A percentile compares a stretch with the other conserved stretches of the same genome.
Conservation (phyloP, 352 stramenopile species). For the Pythium oligandrum region DNA sequence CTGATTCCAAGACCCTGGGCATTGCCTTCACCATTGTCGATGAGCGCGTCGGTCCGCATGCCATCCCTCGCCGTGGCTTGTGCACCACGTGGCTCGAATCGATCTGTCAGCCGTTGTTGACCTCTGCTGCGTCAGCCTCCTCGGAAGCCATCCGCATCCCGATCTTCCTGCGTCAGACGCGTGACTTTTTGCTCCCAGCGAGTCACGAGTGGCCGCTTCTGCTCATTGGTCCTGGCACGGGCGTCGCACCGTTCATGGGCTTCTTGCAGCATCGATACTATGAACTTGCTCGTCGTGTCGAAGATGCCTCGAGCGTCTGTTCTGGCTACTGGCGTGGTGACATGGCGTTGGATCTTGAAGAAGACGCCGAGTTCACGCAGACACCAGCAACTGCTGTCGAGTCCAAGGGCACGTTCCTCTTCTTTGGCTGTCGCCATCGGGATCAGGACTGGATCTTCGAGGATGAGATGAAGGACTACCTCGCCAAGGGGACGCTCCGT, state of each 20-base stretch:
- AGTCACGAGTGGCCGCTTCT: conserved; percentile 85
- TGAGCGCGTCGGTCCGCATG: conserved; percentile 46
- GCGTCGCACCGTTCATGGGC: conserved; percentile 95
- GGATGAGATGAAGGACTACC: conserved; percentile 77
- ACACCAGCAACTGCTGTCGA: conserved; percentile 20
- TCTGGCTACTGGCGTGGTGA: conserved; percentile 80
- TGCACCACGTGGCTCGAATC: conserved; percentile 64
- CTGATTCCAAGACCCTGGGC: conserved; percentile 49
- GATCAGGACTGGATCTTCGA: conserved; percentile 93
- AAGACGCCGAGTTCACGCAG: conserved; percentile 37
- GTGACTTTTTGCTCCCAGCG: conserved; percentile 88
- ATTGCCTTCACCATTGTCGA: conserved; percentile 93
- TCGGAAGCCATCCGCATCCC: conserved; percentile 31
- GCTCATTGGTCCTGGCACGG: conserved; percentile 94
- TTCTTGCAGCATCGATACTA: conserved; percentile 89
- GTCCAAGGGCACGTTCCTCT: conserved; percentile 83
- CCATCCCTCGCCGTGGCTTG: conserved; percentile 39
- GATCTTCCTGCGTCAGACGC: conserved; percentile 89
- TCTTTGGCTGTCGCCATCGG: conserved; percentile 90
- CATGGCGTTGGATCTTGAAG: conserved; percentile 30
- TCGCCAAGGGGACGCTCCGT: conserved; percentile 64
- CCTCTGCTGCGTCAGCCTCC: neutral
- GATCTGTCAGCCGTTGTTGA: conserved; percentile 40
- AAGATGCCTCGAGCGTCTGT: conserved; percentile 25
- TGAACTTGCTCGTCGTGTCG: conserved; percentile 19